Base-by-base conservation (phyloP, 2,329 filamentous ascomycete species). In the Metarhizium brunneum region DNA sequence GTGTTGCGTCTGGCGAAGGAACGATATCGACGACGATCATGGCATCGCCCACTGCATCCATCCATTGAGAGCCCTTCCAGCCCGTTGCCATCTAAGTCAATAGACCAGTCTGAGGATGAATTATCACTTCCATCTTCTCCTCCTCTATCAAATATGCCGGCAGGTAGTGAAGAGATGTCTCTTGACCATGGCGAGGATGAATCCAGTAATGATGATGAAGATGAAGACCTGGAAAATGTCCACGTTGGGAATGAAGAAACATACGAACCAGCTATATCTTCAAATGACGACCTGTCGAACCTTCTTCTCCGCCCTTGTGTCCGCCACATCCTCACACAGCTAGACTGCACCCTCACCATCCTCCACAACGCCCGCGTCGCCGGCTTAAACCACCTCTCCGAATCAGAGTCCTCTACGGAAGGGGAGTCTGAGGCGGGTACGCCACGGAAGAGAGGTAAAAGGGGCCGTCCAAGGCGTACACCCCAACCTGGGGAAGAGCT, bases 201-300 rank as follows among this genome's bases (percentile, higher is more conserved):
- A 0, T 47, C 36, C 29, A 20, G 36, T 35, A 25, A 50, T 25
- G 49, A 13, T 11, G 13, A 54, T 16, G 53, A 57, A 11, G 43
- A 35, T 29, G 59, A 50, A 13, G 18, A 20, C 42, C 8, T 4
- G 38, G 48, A 56, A 25, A 50, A 57, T 45, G 32, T 29, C 6
- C 13, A 36, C 29, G 18, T 6, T 6, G 25, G 25, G 13, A 49
- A 14, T 6, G 56, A 55, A 10, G 64, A 61, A 52, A 67, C 66
- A 0, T 72, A 74, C 38, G 68, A 69, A 11, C 82, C 87, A 0
- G 74, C 78, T 2, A 70, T 89, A 5, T 79, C 87, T 7, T 79
- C 83, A 1, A 86, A 95, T 62, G 90, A 95, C 61, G 84, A 87
- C 2, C 67, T 76, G 50, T 88, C 89, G 0, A 74, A 79, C 57